Conservation (phyloP, 2,329 filamentous ascomycete species). For the Alternaria arbusti region DNA sequence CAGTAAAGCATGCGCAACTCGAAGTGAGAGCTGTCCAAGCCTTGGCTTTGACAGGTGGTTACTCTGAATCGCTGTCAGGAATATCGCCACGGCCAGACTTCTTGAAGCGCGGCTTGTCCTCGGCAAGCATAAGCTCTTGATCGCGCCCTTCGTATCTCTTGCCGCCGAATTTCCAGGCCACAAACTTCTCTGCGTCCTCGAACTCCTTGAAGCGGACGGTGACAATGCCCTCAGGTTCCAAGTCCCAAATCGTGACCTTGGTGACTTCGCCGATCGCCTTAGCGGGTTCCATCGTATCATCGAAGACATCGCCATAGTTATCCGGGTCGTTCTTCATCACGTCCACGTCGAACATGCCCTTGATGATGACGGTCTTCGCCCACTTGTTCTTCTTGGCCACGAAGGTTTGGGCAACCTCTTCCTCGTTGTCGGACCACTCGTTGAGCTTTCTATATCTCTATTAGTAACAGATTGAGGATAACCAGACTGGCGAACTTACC, state of each 20-base stretch:
- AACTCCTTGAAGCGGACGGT: conserved; percentile 80
- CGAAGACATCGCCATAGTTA: no score
- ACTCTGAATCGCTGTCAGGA: conserved; percentile 36
- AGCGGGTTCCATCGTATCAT: no score
- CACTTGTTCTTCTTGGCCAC: conserved; percentile 63
- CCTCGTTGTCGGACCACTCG: conserved; percentile 91
- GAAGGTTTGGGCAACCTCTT: conserved; percentile 49
- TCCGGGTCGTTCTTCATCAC: no score
- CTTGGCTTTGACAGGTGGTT: conserved; percentile 14
- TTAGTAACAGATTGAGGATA: conserved; percentile 9
- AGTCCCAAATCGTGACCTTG: conserved; percentile 88
- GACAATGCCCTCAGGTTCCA: conserved; percentile 82
- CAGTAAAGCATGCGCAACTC: background rate
- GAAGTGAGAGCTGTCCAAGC: background rate
- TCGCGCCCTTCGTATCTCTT: conserved; percentile 20
- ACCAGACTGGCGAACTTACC: conserved; percentile 45
- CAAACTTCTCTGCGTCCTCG: conserved; percentile 61
- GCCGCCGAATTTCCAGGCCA: conserved; percentile 23
- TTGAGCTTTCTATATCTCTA: conserved; percentile 72
- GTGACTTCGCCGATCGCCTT: conserved; percentile 75
- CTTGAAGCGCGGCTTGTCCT: conserved; percentile 39
- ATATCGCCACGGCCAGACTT: conserved; percentile 33
- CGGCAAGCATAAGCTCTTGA: conserved; percentile 31
- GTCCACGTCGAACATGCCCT: conserved; percentile 71
- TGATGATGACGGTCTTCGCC: conserved; percentile 85